Percentiles rank a stretch among this genome's conserved stretches.
These are phyloP conservation scores for Symbiodinium natans DNA, from an alignment of 73 alveolate species.

Conservation along the genomic window DNA sequence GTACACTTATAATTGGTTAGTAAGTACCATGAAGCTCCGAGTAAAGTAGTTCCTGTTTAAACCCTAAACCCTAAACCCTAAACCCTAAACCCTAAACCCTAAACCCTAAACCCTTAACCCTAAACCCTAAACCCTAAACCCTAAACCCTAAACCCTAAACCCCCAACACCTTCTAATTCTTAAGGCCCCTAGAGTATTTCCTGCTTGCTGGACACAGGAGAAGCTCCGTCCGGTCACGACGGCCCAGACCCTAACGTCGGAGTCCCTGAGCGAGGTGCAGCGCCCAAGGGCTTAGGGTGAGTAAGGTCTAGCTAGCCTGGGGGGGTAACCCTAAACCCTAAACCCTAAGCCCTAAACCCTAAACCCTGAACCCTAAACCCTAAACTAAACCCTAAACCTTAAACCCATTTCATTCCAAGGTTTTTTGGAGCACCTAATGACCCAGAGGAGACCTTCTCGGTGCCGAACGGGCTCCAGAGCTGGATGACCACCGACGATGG, in stretches of 20 bases:
- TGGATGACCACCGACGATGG: slow-evolving; percentile 91
- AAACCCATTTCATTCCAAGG: too few species aligned
- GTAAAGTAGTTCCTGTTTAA: too few species aligned
- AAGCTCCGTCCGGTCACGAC: slow-evolving; percentile 57
- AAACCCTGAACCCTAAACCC: neutral
- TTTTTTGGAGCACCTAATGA: too few species aligned
- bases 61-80: too few species aligned
- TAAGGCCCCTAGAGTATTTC: neutral
- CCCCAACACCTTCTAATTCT: neutral
- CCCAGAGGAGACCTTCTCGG: slow-evolving; percentile 46
- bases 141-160: neutral
- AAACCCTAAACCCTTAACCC: neutral
- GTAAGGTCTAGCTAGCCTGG: neutral
- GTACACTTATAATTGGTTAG: too few species aligned
- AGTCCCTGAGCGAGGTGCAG: slow-evolving; percentile 17
- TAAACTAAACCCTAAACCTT: neutral
- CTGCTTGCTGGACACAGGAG: neutral
- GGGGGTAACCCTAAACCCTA: neutral
- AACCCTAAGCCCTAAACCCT: neutral
- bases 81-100: too few species aligned
- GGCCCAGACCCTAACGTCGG: neutral
- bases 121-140: neutral
- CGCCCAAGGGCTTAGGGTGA: neutral
- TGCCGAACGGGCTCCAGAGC: slow-evolving; percentile 53
- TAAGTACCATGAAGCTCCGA: too few species aligned